Base-by-base conservation (phyloP, 1,139 yeast species). In the Geotrichum reessii region DNA sequence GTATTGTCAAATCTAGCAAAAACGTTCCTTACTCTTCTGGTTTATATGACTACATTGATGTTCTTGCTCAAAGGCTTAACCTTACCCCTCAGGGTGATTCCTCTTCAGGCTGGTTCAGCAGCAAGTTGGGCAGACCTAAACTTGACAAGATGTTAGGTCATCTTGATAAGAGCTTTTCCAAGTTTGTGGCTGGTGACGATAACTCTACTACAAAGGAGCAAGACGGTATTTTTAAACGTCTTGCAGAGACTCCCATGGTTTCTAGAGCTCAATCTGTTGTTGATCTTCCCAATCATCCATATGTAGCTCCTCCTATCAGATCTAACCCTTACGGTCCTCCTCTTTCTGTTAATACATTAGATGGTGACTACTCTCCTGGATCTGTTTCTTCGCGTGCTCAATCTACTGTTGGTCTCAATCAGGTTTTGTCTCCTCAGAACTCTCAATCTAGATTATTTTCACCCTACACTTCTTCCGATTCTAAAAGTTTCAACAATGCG, bases 111-210 rank as follows among this genome's bases (percentile, higher is more conserved):
- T 84, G 89, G 89, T 79, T 84, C 64, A 79, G 84, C 28, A 74
- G 82, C 49, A 84, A 81, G 76, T 78, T 87, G 47, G 78, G 87
- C 47, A 85, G 84, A 68, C 95, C 95, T n/a, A 87, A 86, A 65
- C 76, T 91, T 61, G 96, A 91, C 66, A 86, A 83, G 67, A 85
- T 90, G 61, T 87, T 95, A 95, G 93, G 92, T 8, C 91, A 87
- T 55, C 76, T 91, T 62, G 96, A 90, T 69, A 83, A 82, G 66
- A 81, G 85, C 12, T 82, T 85, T 67, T 83, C 82, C 67, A 90
- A 90, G 71, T 89, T 92, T 69, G 93, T 93, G 63, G 89, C 96
- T 3, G 99, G 98, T 12, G 97, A 89, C 56, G 92, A 85, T 49
- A 60, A 60, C 3, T 47, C 46, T 27, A 31, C 44, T 19, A 64